These are phyloP conservation scores for Aspergillus egyptiacus DNA, from an alignment of 495 filamentous ascomycete genomes.

Conservation along the genomic window DNA sequence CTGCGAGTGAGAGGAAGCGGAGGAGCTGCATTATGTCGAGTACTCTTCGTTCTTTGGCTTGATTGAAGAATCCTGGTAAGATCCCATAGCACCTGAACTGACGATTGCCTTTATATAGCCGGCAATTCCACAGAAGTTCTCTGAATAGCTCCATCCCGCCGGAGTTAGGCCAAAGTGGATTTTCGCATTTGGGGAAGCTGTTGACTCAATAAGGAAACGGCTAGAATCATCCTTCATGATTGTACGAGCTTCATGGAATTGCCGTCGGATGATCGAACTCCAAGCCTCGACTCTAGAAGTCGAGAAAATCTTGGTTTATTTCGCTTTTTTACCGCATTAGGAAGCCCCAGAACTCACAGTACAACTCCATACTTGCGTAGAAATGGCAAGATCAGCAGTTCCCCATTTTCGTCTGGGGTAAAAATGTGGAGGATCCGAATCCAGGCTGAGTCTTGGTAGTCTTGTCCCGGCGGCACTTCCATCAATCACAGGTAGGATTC, in stretches of 20 bases:
- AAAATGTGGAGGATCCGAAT: constrained; percentile 6
- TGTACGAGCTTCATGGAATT: not conserved
- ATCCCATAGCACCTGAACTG: not conserved
- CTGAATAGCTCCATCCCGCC: constrained; percentile 23
- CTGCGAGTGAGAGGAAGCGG: constrained; percentile 17
- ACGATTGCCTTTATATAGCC: not conserved
- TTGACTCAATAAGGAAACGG: not conserved
- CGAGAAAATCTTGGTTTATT: not conserved
- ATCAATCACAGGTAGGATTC: constrained; percentile 12
- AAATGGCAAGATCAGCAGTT: not conserved
- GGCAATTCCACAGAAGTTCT: not conserved
- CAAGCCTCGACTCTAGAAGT: not conserved
- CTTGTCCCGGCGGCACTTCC: constrained; percentile 10
- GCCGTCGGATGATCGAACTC: not conserved
- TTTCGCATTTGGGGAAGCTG: not conserved
- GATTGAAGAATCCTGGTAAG: not conserved
- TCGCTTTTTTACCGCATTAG: constrained; percentile 2
- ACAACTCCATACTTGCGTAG: not conserved
- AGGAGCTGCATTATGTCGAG: constrained; percentile 11
- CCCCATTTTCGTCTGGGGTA: not conserved
- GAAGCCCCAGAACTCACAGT: not conserved
- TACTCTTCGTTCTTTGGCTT: not conserved
- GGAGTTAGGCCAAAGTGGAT: constrained; percentile 18
- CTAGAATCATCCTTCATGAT: not conserved
- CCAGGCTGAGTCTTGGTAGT: not conserved